Evolutionary conservation across 2,329 filamentous ascomycete genomes (phyloP), one percentile per base, ranked within the genome.

Genomic region (Fusarium mundagurra): DNA sequence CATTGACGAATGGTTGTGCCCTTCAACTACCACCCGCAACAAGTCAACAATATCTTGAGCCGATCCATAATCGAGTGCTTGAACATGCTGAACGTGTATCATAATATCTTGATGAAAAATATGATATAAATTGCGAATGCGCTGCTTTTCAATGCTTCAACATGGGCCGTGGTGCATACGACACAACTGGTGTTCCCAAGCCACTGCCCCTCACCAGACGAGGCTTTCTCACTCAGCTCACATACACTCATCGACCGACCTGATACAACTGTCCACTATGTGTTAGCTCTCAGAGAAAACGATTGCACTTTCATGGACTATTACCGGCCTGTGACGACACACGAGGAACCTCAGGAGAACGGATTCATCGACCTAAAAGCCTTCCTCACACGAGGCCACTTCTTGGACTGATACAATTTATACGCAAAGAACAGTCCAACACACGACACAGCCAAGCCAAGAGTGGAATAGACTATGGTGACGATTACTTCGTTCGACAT

Each of bases 401-500:
- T 64, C 11, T 47, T 34, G 1, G 18, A 1, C 8, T 8, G 17
- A n/a, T 60, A 45, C 1, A 59, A 1, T 20, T 27, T 27, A 3
- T 20, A 67, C 2, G 45, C 63, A 27, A 61, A 54, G 22, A 48
- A 61, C 3, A 67, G 5, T 3, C 45, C 47, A 31, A 53, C 29
- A 8, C 65, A 47, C 5, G 54, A 61, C 13, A 68, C 47, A 0
- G 2, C 22, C 3, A 69, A 24, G 18, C 41, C 36, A 29, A 53
- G 36, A 20, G 41, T 67, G 16, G 48, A 62, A 3, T 69, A 69
- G 4, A 41, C 44, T 8, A 69, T 51, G 6, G 29, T 41, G 31
- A 58, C 39, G 17, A 48, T 53, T 13, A 58, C 12, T 58, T 64
- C 65, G 11, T 38, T 53, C 22, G 38, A 27, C 45, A 65, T 65